Evolutionary conservation across 768 basidiomycete species (phyloP).

Genomic region (Russula compacta): DNA sequence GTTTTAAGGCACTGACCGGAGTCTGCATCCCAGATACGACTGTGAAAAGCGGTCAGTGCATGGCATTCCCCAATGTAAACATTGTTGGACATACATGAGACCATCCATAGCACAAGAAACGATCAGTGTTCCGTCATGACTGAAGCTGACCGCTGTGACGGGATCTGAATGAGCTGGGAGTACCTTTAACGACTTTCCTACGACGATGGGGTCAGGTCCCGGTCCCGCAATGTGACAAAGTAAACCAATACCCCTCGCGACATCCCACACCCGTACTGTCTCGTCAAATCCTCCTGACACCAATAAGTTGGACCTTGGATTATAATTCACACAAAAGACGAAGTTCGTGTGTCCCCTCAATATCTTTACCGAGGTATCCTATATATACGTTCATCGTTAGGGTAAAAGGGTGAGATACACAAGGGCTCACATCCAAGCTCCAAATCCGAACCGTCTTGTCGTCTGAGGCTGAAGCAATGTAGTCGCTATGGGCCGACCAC

Average conservation of each 20-base stretch:
- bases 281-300: slow-evolving; percentile 96
- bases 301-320: slow-evolving; percentile 80
- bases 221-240: background rate
- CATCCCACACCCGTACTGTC: slow-evolving; percentile 95
- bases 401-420: background rate
- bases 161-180: slow-evolving; percentile 97
- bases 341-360: slow-evolving; percentile 86
- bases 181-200: slow-evolving; percentile 78
- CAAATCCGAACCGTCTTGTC: slow-evolving; percentile 85
- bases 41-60: slow-evolving; percentile 27
- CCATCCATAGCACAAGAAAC: slow-evolving; percentile 97
- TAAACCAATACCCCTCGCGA: slow-evolving; percentile 58
- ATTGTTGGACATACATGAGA: slow-evolving; percentile 57
- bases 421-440: slow-evolving; percentile 56
- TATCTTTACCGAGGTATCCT: slow-evolving; percentile 55
- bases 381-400: slow-evolving; percentile 7
- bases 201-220: background rate
- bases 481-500: slow-evolving; percentile 77
- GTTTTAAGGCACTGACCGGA: slow-evolving; percentile 98
- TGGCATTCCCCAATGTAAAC: background rate
- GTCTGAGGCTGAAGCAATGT: slow-evolving; percentile 87
- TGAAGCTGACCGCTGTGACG: slow-evolving; percentile 90
- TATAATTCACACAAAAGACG: slow-evolving; percentile 90
- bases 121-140: slow-evolving; percentile 88
- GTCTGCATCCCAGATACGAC: slow-evolving; percentile 95